Evolutionary conservation across 1,284 basidiomycete genomes (phyloP), one percentile per base, ranked within the genome.

Genomic region (Phylloboletellus chloephorus): DNA sequence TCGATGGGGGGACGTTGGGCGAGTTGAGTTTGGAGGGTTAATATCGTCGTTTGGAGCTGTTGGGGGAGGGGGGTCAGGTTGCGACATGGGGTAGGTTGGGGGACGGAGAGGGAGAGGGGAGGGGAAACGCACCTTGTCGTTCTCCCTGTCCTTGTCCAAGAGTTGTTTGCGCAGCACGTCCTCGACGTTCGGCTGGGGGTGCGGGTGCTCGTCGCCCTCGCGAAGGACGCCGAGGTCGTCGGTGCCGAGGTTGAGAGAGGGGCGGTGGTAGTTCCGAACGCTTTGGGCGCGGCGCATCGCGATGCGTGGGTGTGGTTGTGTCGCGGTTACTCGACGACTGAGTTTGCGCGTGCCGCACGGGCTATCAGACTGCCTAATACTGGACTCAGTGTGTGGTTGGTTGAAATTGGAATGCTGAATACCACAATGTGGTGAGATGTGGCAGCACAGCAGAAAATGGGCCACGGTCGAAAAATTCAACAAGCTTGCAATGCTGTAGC

Each of bases 111-210:
- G 11, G 26, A 7, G 15, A 12, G 15, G 6, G 9, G 12, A n/a
- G 12, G 12, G 7, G 19, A 19, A 9, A 22, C 39, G 26, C 36
- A 80, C 82, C 64, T 72, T 78, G 60, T 87, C 83, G 47, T 76
- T 79, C 57, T 86, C 82, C 38, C 79, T 65, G 35, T 83, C 79
- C 49, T 78, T 79, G 39, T 83, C 82, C n/a, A 82, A 57, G 39
- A 86, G 62, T 38, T 83, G 79, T 30, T 71, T 66, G 30, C 81
- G 69, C 31, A 87, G 65, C 2, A 68, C 60, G 39, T 82, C 81
- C 52, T 86, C 81, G 28, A 37, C 6, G 29, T n/a, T n/a, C n/a
- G n/a, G n/a, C n/a, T n/a, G n/a, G n/a, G 4, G 50, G 28, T 15
- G 66, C 61, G 6, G 73, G 65, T 43, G 15, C 7, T 83, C 80